Evolutionary conservation across 192 early-diverging fungal species (phyloP), one percentile per base, ranked within the genome.

Genomic region (Mortierella antarctica): DNA sequence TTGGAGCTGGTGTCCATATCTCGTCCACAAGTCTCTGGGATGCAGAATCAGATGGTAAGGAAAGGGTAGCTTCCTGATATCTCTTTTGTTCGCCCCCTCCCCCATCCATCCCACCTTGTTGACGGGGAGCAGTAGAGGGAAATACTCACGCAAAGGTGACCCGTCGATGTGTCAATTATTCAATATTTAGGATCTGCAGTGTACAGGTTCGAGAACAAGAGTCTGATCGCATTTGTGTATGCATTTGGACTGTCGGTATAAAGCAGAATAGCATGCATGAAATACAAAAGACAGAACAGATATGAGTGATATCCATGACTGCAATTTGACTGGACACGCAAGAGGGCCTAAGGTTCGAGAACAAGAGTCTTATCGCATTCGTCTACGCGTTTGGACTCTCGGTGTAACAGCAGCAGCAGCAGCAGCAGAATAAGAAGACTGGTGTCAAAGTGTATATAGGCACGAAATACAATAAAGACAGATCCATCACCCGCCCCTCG

Each of bases 21-120:
- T 69, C 74, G 14, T 78, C 74, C 31, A 78, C 74, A 45, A 78
- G 67, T 61, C 57, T 78, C 17, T 78, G 74, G 74, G 74, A 78
- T 61, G 62, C 74, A 14, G 74, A 78, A 31, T 78, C 67, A 11
- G 74, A 78, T 65, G 74, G 74, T 78, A 76, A 49, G 48, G 17
- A 50, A 49, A 17, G 49, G 17, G 49, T 11, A 50, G 49, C 12
- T 51, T 51, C 50, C 13, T 4, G 13, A 15, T n/a, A 51, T 51
- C n/a, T 42, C 31, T 39, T 15, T 57, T 18, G 6, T 57, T 6
- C n/a, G 21, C 2, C 20, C 0, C 10, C 13, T n/a, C 7, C 0
- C 18, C 10, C 15, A 11, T 18, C 3, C 10, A 23, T 55, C 15
- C n/a, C n/a, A 6, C 14, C 53, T 21, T 56, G 7, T 9, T 23